Conservation (phyloP, 1,284 basidiomycete species). For the Leccinum pachyderme region DNA sequence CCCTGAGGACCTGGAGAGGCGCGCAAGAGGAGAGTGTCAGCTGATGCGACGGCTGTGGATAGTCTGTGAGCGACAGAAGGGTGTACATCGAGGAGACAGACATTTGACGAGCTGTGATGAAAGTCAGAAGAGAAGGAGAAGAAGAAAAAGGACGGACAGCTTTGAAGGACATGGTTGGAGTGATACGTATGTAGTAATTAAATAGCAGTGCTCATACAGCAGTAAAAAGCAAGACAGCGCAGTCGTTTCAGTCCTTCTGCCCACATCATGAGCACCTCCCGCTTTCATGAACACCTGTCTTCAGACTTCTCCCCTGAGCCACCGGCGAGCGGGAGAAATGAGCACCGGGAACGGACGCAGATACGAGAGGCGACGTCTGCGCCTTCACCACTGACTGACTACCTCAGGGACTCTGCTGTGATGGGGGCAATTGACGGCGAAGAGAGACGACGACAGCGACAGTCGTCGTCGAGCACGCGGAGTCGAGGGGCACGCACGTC, state of each 20-base stretch:
- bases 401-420: conserved; percentile 33
- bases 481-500: conserved; percentile 22
- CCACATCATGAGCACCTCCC: conserved; percentile 27
- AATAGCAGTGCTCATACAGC: not conserved
- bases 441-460: conserved; percentile 20
- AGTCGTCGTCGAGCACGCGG: conserved; percentile 27
- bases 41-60: conserved; percentile 77
- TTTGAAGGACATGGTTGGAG: conserved; percentile 59
- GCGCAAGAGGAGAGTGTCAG: conserved; percentile 83
- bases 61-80: conserved; percentile 13
- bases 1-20: conserved; percentile 76
- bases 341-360: conserved; percentile 18
- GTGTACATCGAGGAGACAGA: conserved; percentile 28
- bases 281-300: conserved; percentile 32
- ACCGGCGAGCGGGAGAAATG: conserved; percentile 1
- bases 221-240: conserved; percentile 13
- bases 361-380: conserved; percentile 36
- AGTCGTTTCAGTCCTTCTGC: conserved; percentile 4
- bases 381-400: conserved; percentile 30
- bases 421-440: conserved; percentile 26
- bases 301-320: conserved; percentile 17
- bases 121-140: not conserved
- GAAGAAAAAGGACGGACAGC: conserved; percentile 42
- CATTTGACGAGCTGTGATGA: conserved; percentile 65
- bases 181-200: not conserved